A percentile compares a stretch with the other conserved stretches of the same genome.
Conservation (phyloP, 83 land plant species). For the Picea abies region DNA sequence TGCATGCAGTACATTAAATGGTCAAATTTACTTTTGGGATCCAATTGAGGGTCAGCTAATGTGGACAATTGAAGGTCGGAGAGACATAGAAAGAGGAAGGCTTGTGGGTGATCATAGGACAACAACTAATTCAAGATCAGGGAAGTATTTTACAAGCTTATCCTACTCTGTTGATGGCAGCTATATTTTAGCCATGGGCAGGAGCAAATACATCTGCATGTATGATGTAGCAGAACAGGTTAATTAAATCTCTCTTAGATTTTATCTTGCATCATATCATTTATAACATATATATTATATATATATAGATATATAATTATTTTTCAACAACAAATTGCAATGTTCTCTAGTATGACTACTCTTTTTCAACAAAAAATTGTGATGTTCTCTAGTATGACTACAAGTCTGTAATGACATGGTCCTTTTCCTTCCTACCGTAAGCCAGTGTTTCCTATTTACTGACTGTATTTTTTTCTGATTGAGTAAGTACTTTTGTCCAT, state of each 20-base stretch:
- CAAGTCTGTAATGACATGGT: too few relatives aligned
- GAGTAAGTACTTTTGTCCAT: neutral
- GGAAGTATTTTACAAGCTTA: conserved; percentile 84
- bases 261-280: neutral
- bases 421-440: neutral
- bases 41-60: conserved; percentile 76
- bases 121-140: conserved; percentile 87
- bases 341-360: too few relatives aligned
- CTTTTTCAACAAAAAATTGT: too few relatives aligned
- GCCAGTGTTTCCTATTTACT: neutral
- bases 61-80: conserved; percentile 92
- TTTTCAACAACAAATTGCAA: too few relatives aligned
- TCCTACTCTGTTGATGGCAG: conserved; percentile 95
- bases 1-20: conserved; percentile 91
- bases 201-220: conserved; percentile 94
- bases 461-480: neutral
- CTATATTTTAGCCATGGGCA: conserved; percentile 89
- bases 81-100: conserved; percentile 94
- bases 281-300: too few relatives aligned
- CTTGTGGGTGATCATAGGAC: conserved; percentile 90
- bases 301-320: too few relatives aligned
- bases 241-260: neutral
- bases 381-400: too few relatives aligned
- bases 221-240: conserved; percentile 98
- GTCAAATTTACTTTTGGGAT: conserved; percentile 94